Evolutionary conservation across 495 filamentous ascomycete species (phyloP), one percentile per base, ranked within the genome.

Genomic region (Neurospora sp.): DNA sequence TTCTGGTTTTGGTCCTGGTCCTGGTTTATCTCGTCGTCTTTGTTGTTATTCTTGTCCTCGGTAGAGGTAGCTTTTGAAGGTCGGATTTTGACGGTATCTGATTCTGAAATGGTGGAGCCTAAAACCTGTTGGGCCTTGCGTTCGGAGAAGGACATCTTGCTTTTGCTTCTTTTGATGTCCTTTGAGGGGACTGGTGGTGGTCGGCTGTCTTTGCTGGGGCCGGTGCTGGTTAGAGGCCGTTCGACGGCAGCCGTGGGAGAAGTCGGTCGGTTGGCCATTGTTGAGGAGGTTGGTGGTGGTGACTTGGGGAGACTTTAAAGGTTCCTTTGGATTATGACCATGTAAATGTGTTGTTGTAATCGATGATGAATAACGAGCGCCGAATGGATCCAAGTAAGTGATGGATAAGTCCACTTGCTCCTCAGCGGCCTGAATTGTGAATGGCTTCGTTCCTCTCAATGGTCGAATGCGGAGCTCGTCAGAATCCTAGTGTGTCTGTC

Each of bases 1-100:
- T 27, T 65, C 14, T 65, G 53, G 5, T 4, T 8, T 0, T 22
- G 44, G n/a, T 48, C 44, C 1, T 22, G 44, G n/a, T 48, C 8
- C 17, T 65, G 53, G 53, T 35, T 65, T 17, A 2, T 16, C 27
- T 61, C 53, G 12, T 16, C 27, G 44, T 48, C 4, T 8, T 45
- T 45, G 44, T 48, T 53, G 45, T n/a, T 10, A 6, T 53, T 8
- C 3, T 35, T 3, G 3, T 65, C 27, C 27, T 35, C 27, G 14
- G 6, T 17, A 35, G 27, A 35, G 7, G 6, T 37, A 35, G 27
- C 3, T 8, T 65, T 65, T 16, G 74, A 41, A 74, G 74, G 74
- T 77, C 78, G 39, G 81, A 78, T 76, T 81, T 77, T 65, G 79
- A 80, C 84, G 76, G 83, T 73, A 16, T 77, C 81, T 71, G 70